phyloP scores from a whole-genome alignment of 1,139 yeast genomes.

The Blastobotrys raffinosifermentans region DNA sequence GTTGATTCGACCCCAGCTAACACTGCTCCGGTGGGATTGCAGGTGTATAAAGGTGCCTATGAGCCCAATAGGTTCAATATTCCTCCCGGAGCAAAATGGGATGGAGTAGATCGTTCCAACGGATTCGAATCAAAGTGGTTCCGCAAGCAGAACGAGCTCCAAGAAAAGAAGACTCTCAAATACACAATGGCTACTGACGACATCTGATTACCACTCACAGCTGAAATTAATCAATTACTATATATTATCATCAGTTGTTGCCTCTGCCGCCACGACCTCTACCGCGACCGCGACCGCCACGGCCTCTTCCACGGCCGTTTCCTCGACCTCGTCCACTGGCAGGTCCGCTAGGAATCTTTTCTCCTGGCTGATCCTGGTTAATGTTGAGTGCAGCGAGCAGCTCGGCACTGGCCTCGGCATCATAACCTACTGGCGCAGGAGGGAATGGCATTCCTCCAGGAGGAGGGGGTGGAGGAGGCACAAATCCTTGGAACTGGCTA shows the following conservation, averaged over 20 bases:
- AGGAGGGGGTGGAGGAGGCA: slow-evolving; percentile 20
- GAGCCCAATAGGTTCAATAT: slow-evolving; percentile 72
- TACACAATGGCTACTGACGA: slow-evolving; percentile 33
- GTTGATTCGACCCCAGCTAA: background rate
- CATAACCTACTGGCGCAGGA: slow-evolving; percentile 21
- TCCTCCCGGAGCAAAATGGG: slow-evolving; percentile 83
- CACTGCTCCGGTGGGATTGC: slow-evolving; percentile 16
- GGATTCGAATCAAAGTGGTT: slow-evolving; percentile 77
- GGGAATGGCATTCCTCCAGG: slow-evolving; percentile 14
- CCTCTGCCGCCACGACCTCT: slow-evolving; percentile 17
- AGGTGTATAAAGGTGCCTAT: slow-evolving; percentile 45
- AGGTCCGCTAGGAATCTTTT: slow-evolving; percentile 27
- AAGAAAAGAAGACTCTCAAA: slow-evolving; percentile 29
- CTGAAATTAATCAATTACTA: background rate
- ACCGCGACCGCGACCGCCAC: slow-evolving; percentile 27
- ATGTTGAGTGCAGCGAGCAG: slow-evolving; percentile 28
- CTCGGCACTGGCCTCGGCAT: slow-evolving; percentile 28
- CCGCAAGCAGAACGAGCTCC: slow-evolving; percentile 30
- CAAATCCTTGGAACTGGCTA: slow-evolving; percentile 19
- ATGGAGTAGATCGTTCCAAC: slow-evolving; percentile 83
- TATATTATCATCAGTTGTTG: background rate
- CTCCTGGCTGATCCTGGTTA: slow-evolving; percentile 9
- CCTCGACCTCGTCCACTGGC: slow-evolving; percentile 31
- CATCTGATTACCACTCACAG: slow-evolving; percentile 1
- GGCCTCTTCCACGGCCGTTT: slow-evolving; percentile 12